Evolutionary conservation across 2,329 filamentous ascomycete genomes (phyloP).

Genomic region (Penicillium janthinellum): DNA sequence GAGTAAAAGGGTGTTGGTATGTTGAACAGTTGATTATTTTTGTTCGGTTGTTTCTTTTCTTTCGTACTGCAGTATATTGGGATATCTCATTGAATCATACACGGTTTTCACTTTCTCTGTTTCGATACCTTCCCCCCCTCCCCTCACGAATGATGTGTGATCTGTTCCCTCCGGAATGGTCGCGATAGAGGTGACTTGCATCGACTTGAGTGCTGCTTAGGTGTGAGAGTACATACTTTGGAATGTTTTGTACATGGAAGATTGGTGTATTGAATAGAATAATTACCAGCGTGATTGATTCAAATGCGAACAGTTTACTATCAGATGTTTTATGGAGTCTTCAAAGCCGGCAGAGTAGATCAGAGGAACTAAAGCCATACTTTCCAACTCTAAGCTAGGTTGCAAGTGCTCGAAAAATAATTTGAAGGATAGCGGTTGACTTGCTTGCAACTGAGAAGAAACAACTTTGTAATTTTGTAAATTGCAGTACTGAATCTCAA

Average conservation of each 20-base stretch:
- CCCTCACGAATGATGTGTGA: constrained; percentile 13
- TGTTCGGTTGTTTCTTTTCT: constrained; percentile 6
- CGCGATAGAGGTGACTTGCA: constrained; percentile 8
- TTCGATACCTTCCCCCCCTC: constrained; percentile 5
- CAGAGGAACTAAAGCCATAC: too few relatives aligned
- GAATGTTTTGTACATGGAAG: not conserved
- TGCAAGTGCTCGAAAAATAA: too few relatives aligned
- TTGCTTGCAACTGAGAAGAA: too few relatives aligned
- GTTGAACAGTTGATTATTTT: not conserved
- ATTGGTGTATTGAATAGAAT: too few relatives aligned
- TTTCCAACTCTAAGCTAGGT: too few relatives aligned
- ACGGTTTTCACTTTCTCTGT: constrained; percentile 13
- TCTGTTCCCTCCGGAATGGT: constrained; percentile 17
- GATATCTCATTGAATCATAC: constrained; percentile 24
- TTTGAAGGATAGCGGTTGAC: too few relatives aligned
- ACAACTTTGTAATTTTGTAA: too few relatives aligned
- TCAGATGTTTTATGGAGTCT: too few relatives aligned
- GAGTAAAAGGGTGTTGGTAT: constrained; percentile 18
- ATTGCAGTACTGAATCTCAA: too few relatives aligned
- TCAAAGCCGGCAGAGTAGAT: too few relatives aligned
- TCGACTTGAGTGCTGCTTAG: not conserved
- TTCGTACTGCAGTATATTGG: constrained; percentile 20
- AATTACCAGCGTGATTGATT: too few relatives aligned
- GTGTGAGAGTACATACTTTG: constrained; percentile 4
- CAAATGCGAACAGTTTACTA: too few relatives aligned